A percentile compares a stretch with the other conserved stretches of the same genome.
Evolutionary conservation across 2,329 filamentous ascomycete genomes (phyloP).

Genomic region (Aspergillus sp.): DNA sequence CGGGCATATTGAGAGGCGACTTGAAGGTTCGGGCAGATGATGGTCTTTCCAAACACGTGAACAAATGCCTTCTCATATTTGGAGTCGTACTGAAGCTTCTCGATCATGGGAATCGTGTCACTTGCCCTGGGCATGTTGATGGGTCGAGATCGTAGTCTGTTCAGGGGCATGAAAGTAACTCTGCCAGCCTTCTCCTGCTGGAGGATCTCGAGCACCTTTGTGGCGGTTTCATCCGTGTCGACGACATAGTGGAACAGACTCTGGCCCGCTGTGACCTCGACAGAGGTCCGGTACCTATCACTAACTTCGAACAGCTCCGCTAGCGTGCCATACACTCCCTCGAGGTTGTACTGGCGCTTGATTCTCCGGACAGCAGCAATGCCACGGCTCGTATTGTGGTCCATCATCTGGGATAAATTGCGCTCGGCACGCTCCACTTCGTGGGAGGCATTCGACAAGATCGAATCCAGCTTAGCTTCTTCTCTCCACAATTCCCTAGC

Average conservation of each 20-base stretch:
- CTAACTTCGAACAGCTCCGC: constrained; percentile 88
- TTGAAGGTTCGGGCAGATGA: constrained; percentile 87
- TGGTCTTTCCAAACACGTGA: constrained; percentile 93
- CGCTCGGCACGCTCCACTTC: constrained; percentile 78
- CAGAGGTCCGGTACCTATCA: constrained; percentile 81
- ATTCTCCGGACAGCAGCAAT: constrained; percentile 83
- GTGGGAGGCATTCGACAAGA: constrained; percentile 71
- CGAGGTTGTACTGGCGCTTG: constrained; percentile 74
- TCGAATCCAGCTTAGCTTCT: constrained; percentile 79
- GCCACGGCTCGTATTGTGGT: constrained; percentile 81
- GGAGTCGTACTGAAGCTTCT: constrained; percentile 77
- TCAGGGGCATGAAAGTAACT: constrained; percentile 92
- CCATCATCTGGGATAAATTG: constrained; percentile 80
- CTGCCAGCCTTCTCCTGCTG: constrained; percentile 79
- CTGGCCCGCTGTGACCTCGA: constrained; percentile 88
- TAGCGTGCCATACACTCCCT: constrained; percentile 87
- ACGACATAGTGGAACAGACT: constrained; percentile 96
- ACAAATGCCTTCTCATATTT: constrained; percentile 82
- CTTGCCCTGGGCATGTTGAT: constrained; percentile 79
- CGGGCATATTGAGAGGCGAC: constrained; percentile 88
- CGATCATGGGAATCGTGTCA: constrained; percentile 83
- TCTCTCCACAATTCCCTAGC: constrained; percentile 73
- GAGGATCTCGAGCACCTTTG: constrained; percentile 74
- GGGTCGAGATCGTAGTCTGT: constrained; percentile 70
- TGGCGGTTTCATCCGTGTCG: constrained; percentile 85